Evolutionary conservation across 108 stramenopile genomes (phyloP).

Genomic region (Heterococcus sp.): DNA sequence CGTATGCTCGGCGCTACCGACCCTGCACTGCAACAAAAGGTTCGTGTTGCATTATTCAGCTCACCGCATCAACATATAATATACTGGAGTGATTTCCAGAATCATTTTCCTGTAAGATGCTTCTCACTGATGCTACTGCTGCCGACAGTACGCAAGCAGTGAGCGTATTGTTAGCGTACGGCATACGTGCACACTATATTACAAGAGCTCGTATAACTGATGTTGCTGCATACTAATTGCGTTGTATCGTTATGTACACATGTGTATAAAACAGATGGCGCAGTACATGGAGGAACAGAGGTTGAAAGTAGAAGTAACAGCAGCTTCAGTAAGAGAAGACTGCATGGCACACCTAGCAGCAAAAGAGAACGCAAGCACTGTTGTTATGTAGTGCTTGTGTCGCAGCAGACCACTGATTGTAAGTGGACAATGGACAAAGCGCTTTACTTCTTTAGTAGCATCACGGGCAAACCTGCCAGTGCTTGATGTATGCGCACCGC

Average conservation of each 20-base stretch:
- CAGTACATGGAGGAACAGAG: constrained; percentile 43
- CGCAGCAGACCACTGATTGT: background rate
- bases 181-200: no score
- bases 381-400: constrained; percentile 3
- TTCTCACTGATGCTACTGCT: background rate
- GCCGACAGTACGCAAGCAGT: background rate
- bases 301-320: constrained; percentile 53
- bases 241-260: no score
- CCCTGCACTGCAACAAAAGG: constrained; percentile 12
- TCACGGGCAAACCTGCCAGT: background rate
- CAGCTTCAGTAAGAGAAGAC: constrained; percentile 50
- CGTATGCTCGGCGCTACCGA: constrained; percentile 75
- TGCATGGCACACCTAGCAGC: constrained; percentile 45
- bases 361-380: constrained; percentile 22
- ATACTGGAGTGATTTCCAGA: background rate
- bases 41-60: constrained; percentile 8
- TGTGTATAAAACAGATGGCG: constrained; percentile 36
- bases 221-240: no score
- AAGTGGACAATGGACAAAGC: background rate
- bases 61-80: background rate
- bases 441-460: background rate
- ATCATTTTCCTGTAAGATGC: background rate
- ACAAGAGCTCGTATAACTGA: no score
- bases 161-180: no score
- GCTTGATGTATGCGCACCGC: background rate